Evolutionary conservation across 495 filamentous ascomycete species (phyloP), one percentile per base, ranked within the genome.

Genomic region (Penicillium angulare): DNA sequence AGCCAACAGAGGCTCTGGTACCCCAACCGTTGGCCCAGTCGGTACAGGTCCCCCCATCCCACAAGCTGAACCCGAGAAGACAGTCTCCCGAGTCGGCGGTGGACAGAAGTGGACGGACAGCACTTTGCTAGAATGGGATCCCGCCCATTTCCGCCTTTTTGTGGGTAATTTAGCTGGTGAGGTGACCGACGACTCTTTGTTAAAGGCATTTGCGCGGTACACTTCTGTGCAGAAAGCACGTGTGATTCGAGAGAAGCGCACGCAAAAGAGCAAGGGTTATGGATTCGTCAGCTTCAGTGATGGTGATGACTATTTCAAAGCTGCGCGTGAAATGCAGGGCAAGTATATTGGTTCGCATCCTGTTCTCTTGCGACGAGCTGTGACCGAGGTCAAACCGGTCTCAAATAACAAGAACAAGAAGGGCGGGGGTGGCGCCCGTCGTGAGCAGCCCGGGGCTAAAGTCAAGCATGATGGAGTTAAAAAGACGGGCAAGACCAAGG

Each of bases 331-430:
- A 71, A 98, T 98, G 95, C 86, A 97, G 66, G 91, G 92, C 39
- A 97, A 98, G 75, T 98, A 98, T 65, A 97, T 98, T 66, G 93
- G 95, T 32, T 95, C 90, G 60, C 93, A 97, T 69, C 93, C 93
- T 1, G 84, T 98, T 7, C 73, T 88, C 35, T 75, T 97, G 51
- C 84, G 86, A 67, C 85, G 91, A 60, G 89, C 88, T 61, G 96
- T 85, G 40, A 96, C 95, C 21, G 92, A 97, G 71, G 86, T 97
- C 61, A 88, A 86, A 56, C 83, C 87, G 13, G 76, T 80, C 18
- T 74, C 77, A 13, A 71, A 67, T 48, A 60, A 56, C 33, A 79
- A 77, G 35, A 65, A 68, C 49, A 76, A 78, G 43, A 64, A 67
- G 10, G 60, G 65, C 43, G 69, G 72, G 31, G 60, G 60, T 26